Evolutionary conservation across 2,329 filamentous ascomycete species (phyloP).

Genomic region (Claviceps sp.): DNA sequence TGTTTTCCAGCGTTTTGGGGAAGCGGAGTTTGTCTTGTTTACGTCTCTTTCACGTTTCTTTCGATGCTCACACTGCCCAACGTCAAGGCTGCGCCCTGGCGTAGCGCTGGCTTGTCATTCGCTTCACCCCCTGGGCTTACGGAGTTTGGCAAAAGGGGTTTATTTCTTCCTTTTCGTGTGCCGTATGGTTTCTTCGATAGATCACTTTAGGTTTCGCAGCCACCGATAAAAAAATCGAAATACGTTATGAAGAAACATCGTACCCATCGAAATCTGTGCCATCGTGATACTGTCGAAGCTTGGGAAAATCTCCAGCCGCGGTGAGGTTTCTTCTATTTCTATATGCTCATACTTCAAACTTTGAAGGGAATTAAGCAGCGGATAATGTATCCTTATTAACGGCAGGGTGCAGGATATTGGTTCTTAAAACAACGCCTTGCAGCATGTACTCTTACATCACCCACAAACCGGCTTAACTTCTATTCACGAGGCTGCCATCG

Average conservation of each 20-base stretch:
- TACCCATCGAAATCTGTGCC: no score
- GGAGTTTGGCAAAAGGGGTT: background rate
- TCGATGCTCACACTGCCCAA: background rate
- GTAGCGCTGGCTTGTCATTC: background rate
- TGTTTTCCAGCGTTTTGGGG: background rate
- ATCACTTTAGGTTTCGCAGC: background rate
- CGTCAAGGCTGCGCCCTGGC: background rate
- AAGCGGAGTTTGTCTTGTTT: background rate
- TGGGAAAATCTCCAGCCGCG: no score
- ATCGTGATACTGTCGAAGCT: no score
- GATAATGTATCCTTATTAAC: no score
- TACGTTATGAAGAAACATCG: background rate
- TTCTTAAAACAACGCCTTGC: no score
- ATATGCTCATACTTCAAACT: no score
- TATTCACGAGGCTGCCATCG: conserved; percentile 37
- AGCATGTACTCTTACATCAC: no score
- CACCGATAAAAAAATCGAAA: background rate
- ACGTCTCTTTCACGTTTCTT: background rate
- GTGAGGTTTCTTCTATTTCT: no score
- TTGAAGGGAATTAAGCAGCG: no score
- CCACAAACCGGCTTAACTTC: conserved; percentile 8
- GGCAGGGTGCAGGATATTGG: no score
- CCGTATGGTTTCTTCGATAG: background rate
- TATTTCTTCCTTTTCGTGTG: background rate
- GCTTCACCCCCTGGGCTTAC: background rate